Conservation (phyloP, 192 early-diverging fungal species). For the Coemansia guatemalensis region DNA sequence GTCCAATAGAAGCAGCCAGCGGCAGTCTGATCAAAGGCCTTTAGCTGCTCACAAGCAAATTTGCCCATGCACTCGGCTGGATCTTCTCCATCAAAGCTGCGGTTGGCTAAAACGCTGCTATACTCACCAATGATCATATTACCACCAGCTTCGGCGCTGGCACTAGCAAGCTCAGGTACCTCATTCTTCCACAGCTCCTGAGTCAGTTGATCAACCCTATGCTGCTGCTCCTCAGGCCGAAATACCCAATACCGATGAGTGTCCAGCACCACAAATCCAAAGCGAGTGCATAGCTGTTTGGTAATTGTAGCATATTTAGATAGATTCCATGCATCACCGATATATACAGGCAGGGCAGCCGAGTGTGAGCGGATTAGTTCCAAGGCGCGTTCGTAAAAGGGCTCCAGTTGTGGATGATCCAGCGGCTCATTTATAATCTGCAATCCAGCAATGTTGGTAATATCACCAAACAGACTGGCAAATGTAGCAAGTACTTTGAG, state of each 20-base stretch:
- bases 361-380: background rate
- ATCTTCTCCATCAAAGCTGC: slow-evolving; percentile 15
- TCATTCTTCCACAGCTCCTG: slow-evolving; percentile 4
- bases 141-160: slow-evolving; percentile 3
- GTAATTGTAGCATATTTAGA: slow-evolving; percentile 1
- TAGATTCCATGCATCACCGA: slow-evolving; percentile 15
- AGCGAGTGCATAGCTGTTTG: background rate
- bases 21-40: slow-evolving; percentile 5
- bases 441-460: slow-evolving; percentile 12
- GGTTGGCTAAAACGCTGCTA: slow-evolving; percentile 10
- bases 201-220: background rate
- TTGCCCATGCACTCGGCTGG: slow-evolving; percentile 8
- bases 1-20: slow-evolving; percentile 16
- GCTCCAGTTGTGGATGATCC: slow-evolving; percentile 6
- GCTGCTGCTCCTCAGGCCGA: slow-evolving; percentile 6
- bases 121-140: slow-evolving; percentile 20
- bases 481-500: slow-evolving; percentile 5
- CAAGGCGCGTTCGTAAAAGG: slow-evolving; percentile 11
- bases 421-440: slow-evolving; percentile 18
- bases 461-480: slow-evolving; percentile 2
- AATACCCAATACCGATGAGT: slow-evolving; percentile 20
- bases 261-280: slow-evolving; percentile 12
- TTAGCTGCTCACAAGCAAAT: slow-evolving; percentile 6
- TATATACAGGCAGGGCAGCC: slow-evolving; percentile 2
- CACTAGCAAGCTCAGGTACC: slow-evolving; percentile 6